A percentile compares a stretch with the other conserved stretches of the same genome.
Evolutionary conservation across 1,139 yeast genomes (phyloP).

Genomic region (Taphrina pruni): DNA sequence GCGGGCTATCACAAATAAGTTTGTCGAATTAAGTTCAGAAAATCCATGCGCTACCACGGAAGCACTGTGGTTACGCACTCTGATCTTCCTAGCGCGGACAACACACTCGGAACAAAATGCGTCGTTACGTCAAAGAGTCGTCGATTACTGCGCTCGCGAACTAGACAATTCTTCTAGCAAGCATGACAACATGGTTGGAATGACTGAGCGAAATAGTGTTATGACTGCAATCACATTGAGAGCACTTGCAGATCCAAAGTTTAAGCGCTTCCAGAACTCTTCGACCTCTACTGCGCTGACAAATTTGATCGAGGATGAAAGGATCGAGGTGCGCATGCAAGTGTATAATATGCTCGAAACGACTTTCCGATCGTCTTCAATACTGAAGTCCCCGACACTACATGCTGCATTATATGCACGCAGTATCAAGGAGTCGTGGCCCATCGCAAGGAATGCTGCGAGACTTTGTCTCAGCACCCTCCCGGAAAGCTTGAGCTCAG

Average conservation of each 20-base stretch:
- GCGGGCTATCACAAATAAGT: constrained; percentile 26
- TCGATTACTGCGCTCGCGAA: constrained; percentile 27
- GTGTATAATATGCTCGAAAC: constrained; percentile 3
- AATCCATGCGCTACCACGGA: constrained; percentile 26
- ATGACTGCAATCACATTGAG: constrained; percentile 34
- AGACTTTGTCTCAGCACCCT: constrained; percentile 11
- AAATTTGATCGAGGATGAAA: constrained; percentile 14
- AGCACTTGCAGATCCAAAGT: constrained; percentile 25
- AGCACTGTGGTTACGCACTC: constrained; percentile 26
- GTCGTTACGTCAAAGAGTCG: constrained; percentile 24
- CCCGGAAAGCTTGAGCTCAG: neutral
- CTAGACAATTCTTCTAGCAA: neutral
- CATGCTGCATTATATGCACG: neutral
- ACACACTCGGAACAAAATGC: constrained; percentile 4
- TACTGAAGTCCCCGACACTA: constrained; percentile 13
- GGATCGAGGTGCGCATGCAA: constrained; percentile 21
- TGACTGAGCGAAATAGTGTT: constrained; percentile 3
- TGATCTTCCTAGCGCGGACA: constrained; percentile 21
- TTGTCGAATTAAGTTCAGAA: constrained; percentile 30
- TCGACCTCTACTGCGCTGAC: constrained; percentile 12
- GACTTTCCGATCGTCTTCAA: neutral
- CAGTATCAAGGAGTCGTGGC: constrained; percentile 26
- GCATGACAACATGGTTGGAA: neutral
- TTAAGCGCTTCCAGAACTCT: constrained; percentile 14
- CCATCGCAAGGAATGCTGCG: constrained; percentile 17